These are phyloP conservation scores for Leccinum pallidistipes DNA, from an alignment of 1,284 basidiomycete species.

Conservation along the genomic window DNA sequence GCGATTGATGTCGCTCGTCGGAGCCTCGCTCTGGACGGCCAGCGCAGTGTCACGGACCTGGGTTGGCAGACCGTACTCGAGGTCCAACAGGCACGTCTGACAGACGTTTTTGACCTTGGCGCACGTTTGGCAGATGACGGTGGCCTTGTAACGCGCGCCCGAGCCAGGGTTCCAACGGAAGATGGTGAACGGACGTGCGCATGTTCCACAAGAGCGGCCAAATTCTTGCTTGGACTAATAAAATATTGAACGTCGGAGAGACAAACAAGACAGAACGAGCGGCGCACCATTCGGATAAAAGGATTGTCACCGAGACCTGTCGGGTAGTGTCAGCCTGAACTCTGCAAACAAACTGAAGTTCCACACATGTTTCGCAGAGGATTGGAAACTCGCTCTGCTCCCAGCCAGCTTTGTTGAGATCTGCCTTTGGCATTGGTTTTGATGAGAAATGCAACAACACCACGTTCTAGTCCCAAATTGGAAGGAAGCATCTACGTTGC, in stretches of 20 bases:
- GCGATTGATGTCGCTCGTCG: constrained; percentile 94
- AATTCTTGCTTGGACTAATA: constrained; percentile 93
- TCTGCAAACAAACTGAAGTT: not conserved
- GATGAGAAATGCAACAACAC: constrained; percentile 2
- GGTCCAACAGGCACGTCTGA: constrained; percentile 95
- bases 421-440: constrained; percentile 65
- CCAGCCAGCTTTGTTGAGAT: constrained; percentile 90
- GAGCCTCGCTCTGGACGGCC: constrained; percentile 84
- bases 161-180: constrained; percentile 98
- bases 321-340: constrained; percentile 12
- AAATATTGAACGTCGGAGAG: constrained; percentile 5
- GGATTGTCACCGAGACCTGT: constrained; percentile 85
- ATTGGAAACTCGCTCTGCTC: constrained; percentile 91
- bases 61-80: constrained; percentile 94
- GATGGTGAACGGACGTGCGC: constrained; percentile 93
- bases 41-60: constrained; percentile 97
- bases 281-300: constrained; percentile 84
- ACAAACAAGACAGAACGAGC: not conserved
- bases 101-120: constrained; percentile 99
- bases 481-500: constrained; percentile 15
- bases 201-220: constrained; percentile 94
- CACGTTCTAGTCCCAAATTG: constrained; percentile 1
- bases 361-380: constrained; percentile 88
- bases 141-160: constrained; percentile 95
- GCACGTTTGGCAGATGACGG: constrained; percentile 98